phyloP scores from a whole-genome alignment of 495 filamentous ascomycete genomes.

The Pyrenula massariospora region DNA sequence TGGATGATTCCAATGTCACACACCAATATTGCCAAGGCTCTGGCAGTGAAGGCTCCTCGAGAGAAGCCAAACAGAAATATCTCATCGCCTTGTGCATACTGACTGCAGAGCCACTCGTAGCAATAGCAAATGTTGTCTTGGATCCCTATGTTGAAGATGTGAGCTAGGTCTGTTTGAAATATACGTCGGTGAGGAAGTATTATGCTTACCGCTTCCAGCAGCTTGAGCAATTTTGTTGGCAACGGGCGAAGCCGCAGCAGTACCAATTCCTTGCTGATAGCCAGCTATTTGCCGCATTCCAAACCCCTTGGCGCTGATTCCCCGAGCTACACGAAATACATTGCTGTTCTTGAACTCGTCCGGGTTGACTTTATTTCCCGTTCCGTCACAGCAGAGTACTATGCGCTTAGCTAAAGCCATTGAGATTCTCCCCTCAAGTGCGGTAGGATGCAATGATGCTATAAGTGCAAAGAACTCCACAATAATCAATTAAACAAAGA shows the following conservation, averaged over 20 bases:
- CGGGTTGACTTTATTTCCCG: conserved; percentile 18
- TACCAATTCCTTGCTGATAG: conserved; percentile 45
- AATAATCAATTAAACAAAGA: too few species aligned
- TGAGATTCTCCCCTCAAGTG: too few species aligned
- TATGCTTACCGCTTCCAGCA: background rate
- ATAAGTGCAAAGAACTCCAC: too few species aligned
- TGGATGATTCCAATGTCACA: conserved; percentile 30
- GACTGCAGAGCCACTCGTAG: conserved; percentile 35
- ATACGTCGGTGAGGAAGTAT: background rate
- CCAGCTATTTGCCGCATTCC: conserved; percentile 31
- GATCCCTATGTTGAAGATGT: conserved; percentile 12
- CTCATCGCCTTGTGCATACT: conserved; percentile 41
- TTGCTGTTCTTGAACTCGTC: background rate
- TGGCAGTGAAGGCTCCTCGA: conserved; percentile 45
- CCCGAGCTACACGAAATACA: background rate
- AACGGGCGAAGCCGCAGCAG: conserved; percentile 6
- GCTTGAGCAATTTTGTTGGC: background rate
- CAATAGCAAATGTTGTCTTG: conserved; percentile 35
- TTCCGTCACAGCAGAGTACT: conserved; percentile 34
- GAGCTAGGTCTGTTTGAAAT: background rate
- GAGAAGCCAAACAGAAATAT: conserved; percentile 52
- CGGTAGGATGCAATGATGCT: too few species aligned
- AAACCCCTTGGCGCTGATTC: background rate
- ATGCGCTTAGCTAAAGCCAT: conserved; percentile 24
- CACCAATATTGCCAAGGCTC: conserved; percentile 45